Evolutionary conservation across 2,329 filamentous ascomycete species (phyloP).

Genomic region (Alternaria angustiovoidea): DNA sequence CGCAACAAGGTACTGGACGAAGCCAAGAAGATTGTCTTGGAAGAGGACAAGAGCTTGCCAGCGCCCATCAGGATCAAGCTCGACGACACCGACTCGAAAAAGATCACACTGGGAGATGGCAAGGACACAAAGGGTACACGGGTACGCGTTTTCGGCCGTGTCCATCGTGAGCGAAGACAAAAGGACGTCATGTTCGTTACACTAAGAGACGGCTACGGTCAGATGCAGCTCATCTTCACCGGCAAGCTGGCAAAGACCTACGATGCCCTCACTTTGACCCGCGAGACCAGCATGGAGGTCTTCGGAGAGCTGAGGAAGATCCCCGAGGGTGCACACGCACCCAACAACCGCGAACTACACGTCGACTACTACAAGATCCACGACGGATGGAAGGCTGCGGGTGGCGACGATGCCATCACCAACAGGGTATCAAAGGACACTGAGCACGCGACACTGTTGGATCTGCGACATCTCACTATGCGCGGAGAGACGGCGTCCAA

Average conservation of each 20-base stretch:
- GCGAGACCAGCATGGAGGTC: conserved; percentile 86
- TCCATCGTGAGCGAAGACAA: conserved; percentile 82
- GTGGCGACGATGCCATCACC: conserved; percentile 90
- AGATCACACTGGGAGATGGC: conserved; percentile 62
- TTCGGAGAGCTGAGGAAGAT: conserved; percentile 85
- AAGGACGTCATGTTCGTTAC: conserved; percentile 88
- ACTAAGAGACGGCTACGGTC: conserved; percentile 83
- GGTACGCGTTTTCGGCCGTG: conserved; percentile 81
- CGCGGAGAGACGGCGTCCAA: conserved; percentile 85
- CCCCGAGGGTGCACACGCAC: conserved; percentile 78
- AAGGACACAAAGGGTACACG: conserved; percentile 70
- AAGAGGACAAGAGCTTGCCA: conserved; percentile 76
- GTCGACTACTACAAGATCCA: conserved; percentile 86
- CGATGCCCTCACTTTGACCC: conserved; percentile 83
- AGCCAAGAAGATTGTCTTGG: conserved; percentile 77
- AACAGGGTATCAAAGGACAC: conserved; percentile 76
- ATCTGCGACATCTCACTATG: conserved; percentile 84
- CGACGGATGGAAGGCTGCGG: conserved; percentile 73
- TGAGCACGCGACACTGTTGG: conserved; percentile 76
- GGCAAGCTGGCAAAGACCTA: conserved; percentile 90
- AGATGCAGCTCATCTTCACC: conserved; percentile 83
- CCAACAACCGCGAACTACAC: conserved; percentile 85
- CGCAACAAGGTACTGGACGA: conserved; percentile 78
- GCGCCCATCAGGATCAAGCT: conserved; percentile 79
- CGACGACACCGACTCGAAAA: conserved; percentile 69